Evolutionary conservation across 257 asterid genomes (phyloP).

Genomic region (Solanum piurae): DNA sequence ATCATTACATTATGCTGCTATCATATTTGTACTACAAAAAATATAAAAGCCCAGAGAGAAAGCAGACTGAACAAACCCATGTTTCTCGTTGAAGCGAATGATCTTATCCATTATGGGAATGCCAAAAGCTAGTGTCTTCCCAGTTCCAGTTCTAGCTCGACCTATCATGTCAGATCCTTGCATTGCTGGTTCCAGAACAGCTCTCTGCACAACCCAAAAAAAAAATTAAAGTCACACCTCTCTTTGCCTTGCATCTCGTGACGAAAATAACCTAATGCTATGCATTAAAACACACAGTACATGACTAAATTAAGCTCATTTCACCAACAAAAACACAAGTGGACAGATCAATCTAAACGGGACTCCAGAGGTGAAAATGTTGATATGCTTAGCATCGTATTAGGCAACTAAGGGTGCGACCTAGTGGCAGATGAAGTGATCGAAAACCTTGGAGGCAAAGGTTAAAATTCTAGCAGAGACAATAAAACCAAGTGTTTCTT

Average conservation of each 20-base stretch:
- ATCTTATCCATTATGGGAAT: conserved; percentile 87
- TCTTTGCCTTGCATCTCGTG: neutral
- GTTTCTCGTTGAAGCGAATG: conserved; percentile 56
- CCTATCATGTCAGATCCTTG: conserved; percentile 92
- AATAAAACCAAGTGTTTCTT: neutral
- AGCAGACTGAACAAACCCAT: conserved; percentile 44
- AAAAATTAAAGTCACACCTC: neutral
- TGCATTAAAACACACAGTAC: neutral
- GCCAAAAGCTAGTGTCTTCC: conserved; percentile 95
- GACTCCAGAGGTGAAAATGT: neutral
- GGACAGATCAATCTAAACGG: neutral
- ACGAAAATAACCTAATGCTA: neutral
- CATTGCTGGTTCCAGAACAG: conserved; percentile 94
- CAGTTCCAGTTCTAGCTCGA: conserved; percentile 93
- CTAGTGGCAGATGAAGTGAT: neutral
- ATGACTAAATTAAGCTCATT: neutral
- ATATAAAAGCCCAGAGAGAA: neutral
- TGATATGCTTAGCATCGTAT: neutral
- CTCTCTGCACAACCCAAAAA: conserved; percentile 41
- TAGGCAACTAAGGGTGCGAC: too few species aligned
- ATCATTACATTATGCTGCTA: neutral
- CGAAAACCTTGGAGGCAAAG: neutral
- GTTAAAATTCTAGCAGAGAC: neutral
- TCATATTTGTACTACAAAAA: neutral
- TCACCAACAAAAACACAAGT: neutral